Evolutionary conservation across 2,329 filamentous ascomycete species (phyloP), one percentile per base, ranked within the genome.

Genomic region (Aspergillus brunneoviolaceus): DNA sequence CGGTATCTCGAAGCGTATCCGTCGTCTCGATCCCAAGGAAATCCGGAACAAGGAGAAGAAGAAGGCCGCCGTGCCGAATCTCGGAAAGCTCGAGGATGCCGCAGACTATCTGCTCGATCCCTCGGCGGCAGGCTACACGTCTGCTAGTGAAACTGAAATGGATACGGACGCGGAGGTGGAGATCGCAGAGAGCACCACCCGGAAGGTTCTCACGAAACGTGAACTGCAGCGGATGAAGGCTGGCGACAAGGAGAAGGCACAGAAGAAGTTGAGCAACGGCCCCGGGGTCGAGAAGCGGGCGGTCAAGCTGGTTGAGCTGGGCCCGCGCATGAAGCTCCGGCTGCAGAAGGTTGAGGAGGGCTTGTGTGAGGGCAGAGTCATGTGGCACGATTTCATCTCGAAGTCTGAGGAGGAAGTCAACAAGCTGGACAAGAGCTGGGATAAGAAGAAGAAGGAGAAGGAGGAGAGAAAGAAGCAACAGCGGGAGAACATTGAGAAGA

Each of bases 101-200:
- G 89, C 94, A 10, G 95, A 99, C 73, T 99, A 93, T 74, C 89
- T 99, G 77, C 89, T 96, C 42, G 92, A 96, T 58, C 86, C 86
- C 0, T 80, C 82, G 5, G 88, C 87, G 2, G 91, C 91, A 47
- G 92, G 94, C 3, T 99, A 98, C 76, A 90, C 93, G 68, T 95
- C 91, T 4, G 94, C 95, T 60, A 96, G 91, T 65, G 95, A 96
- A 59, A 96, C 91, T 47, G 95, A 99, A 73, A 81, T 90, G 25
- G 95, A 98, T 64, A 97, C 94, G 0, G 95, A 99, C 71, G 93
- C 92, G 49, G 95, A 99, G 76, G 91, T 99, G 11, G 95, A 99
- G 73, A 87, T 99, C 23, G 75, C 85, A 82, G 79, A 84, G 80
- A 76, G 72, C 62, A 80, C 67, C 65, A 81, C 60, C 79, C 87